These are phyloP conservation scores for Tieghemostelium lacteum DNA, from an alignment of 78 protist genomes.

Conservation along the genomic window DNA sequence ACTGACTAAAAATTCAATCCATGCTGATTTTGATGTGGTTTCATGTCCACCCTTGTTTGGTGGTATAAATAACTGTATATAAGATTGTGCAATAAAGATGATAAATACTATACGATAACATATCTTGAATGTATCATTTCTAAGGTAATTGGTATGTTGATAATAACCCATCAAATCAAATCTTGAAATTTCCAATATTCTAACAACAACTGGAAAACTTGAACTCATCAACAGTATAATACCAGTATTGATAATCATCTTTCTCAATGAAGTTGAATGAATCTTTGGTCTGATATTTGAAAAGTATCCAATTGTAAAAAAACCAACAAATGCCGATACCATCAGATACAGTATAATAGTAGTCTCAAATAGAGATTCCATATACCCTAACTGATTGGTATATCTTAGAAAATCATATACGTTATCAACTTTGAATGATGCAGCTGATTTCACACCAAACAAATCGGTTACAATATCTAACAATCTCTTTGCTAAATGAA, in stretches of 20 bases:
- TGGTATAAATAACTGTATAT: conserved; percentile 13
- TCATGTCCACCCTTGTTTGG: not conserved
- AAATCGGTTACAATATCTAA: not conserved
- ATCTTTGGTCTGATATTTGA: conserved; percentile 28
- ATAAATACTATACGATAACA: conserved; percentile 10
- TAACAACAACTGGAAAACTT: conserved; percentile 70
- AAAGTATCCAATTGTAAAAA: conserved; percentile 22
- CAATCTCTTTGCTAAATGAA: conserved; percentile 11
- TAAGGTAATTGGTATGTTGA: conserved; percentile 47
- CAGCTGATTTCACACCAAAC: conserved; percentile 6
- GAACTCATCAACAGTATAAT: conserved; percentile 65
- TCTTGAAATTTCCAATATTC: conserved; percentile 57
- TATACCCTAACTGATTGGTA: conserved; percentile 20
- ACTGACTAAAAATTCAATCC: not conserved
- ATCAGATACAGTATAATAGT: conserved; percentile 53
- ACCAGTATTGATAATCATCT: conserved; percentile 60
- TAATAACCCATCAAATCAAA: conserved; percentile 77
- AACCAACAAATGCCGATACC: conserved; percentile 72
- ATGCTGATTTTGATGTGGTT: conserved; percentile 5
- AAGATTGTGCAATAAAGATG: not conserved
- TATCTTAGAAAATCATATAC: conserved; percentile 20
- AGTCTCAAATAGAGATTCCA: conserved; percentile 65
- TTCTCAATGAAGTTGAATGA: conserved; percentile 36
- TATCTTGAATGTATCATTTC: conserved; percentile 15
- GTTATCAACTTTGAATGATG: not conserved